phyloP scores from a whole-genome alignment of 2,329 filamentous ascomycete genomes.

The Neopestalotiopsis sp. region DNA sequence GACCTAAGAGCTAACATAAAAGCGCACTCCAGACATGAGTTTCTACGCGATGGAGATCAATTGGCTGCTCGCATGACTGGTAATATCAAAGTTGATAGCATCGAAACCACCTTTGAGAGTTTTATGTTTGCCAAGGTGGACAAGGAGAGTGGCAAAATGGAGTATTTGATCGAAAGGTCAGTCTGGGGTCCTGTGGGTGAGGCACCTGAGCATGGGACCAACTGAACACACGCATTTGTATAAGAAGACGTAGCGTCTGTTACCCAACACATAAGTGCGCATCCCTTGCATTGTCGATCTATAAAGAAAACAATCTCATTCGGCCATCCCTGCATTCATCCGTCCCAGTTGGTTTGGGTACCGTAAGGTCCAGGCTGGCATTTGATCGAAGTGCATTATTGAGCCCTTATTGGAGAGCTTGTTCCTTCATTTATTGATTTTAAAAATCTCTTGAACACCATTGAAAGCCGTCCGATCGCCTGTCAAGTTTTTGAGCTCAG shows the following conservation, averaged over 20 bases:
- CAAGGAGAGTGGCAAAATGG: constrained; percentile 33
- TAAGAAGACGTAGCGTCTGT: not conserved
- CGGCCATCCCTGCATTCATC: no score
- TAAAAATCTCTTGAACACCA: no score
- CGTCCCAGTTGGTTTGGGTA: no score
- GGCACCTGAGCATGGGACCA: constrained; percentile 9
- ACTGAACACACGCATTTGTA: not conserved
- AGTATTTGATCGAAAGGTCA: constrained; percentile 35
- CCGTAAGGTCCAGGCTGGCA: no score
- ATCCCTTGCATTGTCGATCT: no score
- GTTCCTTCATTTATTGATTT: no score
- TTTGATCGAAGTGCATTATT: no score
- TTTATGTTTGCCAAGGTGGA: constrained; percentile 38
- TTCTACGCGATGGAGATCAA: not conserved
- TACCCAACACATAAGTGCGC: no score
- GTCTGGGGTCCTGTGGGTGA: constrained; percentile 28
- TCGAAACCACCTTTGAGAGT: constrained; percentile 33
- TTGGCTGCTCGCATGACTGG: constrained; percentile 37
- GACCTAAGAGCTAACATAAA: not conserved
- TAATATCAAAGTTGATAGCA: constrained; percentile 33
- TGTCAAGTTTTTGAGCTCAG: no score
- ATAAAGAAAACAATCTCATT: no score
- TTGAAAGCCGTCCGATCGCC: no score
- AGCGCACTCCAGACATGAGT: not conserved
- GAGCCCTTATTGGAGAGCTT: no score